A percentile compares a stretch with the other conserved stretches of the same genome.
Evolutionary conservation across 2,329 filamentous ascomycete genomes (phyloP).

Genomic region (Penicillium sp.): DNA sequence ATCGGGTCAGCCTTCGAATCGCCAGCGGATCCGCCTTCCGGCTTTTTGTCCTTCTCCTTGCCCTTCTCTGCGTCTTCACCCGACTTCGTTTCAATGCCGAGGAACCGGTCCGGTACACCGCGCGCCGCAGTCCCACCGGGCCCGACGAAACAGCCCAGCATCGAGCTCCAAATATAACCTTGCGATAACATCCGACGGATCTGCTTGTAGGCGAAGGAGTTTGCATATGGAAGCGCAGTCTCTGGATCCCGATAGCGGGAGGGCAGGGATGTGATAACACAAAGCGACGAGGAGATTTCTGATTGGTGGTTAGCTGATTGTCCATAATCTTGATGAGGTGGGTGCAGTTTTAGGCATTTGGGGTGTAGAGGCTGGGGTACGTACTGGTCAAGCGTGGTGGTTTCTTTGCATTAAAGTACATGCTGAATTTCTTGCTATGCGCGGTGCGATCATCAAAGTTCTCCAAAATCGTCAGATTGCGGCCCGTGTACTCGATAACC

Average conservation of each 20-base stretch:
- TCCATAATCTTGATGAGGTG: neutral
- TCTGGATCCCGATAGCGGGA: slow-evolving; percentile 83
- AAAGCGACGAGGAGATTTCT: slow-evolving; percentile 58
- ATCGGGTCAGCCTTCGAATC: slow-evolving; percentile 18
- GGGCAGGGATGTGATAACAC: slow-evolving; percentile 78
- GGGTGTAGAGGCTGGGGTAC: slow-evolving; percentile 20
- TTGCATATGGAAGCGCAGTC: slow-evolving; percentile 80
- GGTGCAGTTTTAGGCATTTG: neutral
- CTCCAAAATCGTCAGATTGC: slow-evolving; percentile 61
- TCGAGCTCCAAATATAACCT: slow-evolving; percentile 77
- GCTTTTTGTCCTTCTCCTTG: slow-evolving; percentile 1
- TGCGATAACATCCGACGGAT: slow-evolving; percentile 73
- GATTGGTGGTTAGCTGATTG: slow-evolving; percentile 1
- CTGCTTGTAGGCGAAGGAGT: slow-evolving; percentile 73
- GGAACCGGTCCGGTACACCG: slow-evolving; percentile 80
- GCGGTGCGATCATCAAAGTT: slow-evolving; percentile 59
- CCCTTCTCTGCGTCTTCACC: slow-evolving; percentile 22
- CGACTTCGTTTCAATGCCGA: slow-evolving; percentile 24
- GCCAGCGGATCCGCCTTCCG: neutral
- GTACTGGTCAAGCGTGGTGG: slow-evolving; percentile 51
- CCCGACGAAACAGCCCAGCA: slow-evolving; percentile 83
- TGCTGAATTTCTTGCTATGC: slow-evolving; percentile 55
- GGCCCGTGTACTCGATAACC: slow-evolving; percentile 54
- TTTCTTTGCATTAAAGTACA: slow-evolving; percentile 58
- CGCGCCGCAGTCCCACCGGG: slow-evolving; percentile 59